These are phyloP conservation scores for Candida sithepensis DNA, from an alignment of 805 yeast genomes.

Conservation along the genomic window DNA sequence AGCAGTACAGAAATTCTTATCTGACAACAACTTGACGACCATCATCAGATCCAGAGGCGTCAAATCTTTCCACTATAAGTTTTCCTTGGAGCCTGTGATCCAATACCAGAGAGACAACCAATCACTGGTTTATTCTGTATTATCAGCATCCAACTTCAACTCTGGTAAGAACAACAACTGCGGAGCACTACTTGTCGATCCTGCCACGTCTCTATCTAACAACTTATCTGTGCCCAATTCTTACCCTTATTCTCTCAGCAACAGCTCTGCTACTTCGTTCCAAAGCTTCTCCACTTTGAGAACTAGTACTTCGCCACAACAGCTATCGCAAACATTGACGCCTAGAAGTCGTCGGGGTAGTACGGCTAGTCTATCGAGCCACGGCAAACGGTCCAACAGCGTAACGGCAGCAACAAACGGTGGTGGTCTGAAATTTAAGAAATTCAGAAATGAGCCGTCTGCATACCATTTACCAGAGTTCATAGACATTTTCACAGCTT, in stretches of 20 bases:
- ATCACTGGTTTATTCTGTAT: background rate
- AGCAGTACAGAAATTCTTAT: background rate
- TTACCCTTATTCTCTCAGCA: background rate
- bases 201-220: background rate
- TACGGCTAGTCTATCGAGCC: background rate
- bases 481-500: background rate
- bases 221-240: background rate
- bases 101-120: background rate
- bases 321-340: background rate
- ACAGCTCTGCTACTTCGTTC: background rate
- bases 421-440: background rate
- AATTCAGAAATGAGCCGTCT: background rate
- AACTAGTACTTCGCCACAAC: background rate
- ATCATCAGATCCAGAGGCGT: background rate
- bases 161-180: background rate
- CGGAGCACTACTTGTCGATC: background rate
- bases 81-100: background rate
- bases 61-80: background rate
- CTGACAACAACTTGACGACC: background rate
- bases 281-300: background rate
- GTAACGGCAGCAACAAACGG: background rate
- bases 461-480: background rate
- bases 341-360: background rate
- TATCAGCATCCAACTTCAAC: background rate
- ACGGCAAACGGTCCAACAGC: background rate